These are phyloP conservation scores for Astrothelium macrocarpum DNA, from an alignment of 495 filamentous ascomycete genomes.

Conservation along the genomic window DNA sequence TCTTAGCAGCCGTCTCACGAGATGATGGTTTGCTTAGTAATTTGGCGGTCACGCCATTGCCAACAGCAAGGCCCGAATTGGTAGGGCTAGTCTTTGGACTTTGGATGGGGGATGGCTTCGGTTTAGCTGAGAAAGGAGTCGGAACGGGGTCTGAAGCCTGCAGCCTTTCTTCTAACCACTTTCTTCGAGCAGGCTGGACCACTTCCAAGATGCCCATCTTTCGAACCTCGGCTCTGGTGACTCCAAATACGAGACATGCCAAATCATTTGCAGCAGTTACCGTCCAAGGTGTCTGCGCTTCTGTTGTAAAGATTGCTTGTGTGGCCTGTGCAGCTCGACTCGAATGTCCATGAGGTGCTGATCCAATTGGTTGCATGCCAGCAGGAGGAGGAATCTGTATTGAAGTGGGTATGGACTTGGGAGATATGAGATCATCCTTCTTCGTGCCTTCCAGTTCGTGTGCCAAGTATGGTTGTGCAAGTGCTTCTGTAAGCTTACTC, in stretches of 20 bases:
- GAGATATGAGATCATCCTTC: conserved; percentile 38
- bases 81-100: conserved; percentile 34
- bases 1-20: conserved; percentile 45
- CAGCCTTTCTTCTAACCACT: conserved; percentile 86
- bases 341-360: conserved; percentile 54
- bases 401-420: conserved; percentile 34
- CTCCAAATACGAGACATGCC: conserved; percentile 90
- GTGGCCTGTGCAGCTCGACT: conserved; percentile 84
- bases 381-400: conserved; percentile 8
- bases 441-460: conserved; percentile 14
- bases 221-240: conserved; percentile 85
- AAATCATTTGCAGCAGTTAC: conserved; percentile 96
- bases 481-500: conserved; percentile 74
- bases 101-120: conserved; percentile 38
- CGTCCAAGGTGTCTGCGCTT: conserved; percentile 80
- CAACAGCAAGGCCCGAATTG: conserved; percentile 41
- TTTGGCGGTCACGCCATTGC: conserved; percentile 75
- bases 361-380: conserved; percentile 11
- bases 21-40: conserved; percentile 82
- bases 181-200: conserved; percentile 72
- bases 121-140: conserved; percentile 35
- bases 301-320: conserved; percentile 94
- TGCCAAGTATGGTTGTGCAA: conserved; percentile 67
- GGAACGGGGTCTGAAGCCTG: conserved; percentile 46
- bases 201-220: conserved; percentile 94